Conservation (phyloP, 2,329 filamentous ascomycete species). For the Xylaria sp. region DNA sequence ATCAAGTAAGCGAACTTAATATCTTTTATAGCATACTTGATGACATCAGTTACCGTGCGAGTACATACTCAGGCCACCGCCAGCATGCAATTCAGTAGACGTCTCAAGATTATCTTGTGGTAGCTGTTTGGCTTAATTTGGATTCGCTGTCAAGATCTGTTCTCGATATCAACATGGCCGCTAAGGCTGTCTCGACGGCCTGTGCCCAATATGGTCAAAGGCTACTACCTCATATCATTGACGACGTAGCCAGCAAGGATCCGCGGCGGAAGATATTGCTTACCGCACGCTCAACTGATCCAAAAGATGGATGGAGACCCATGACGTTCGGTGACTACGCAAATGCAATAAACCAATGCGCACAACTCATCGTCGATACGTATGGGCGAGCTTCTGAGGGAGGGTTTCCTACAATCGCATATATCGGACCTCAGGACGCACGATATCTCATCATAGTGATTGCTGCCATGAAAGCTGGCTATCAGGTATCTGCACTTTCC, state of each 20-base stretch:
- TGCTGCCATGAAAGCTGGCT: conserved; percentile 40
- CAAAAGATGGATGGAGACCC: conserved; percentile 52
- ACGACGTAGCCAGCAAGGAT: conserved; percentile 49
- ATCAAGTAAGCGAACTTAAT: background rate
- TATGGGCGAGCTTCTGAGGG: conserved; percentile 42
- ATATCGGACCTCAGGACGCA: conserved; percentile 53
- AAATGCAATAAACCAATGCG: conserved; percentile 53
- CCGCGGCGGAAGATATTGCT: conserved; percentile 50
- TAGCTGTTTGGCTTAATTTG: background rate
- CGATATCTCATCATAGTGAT: conserved; percentile 38
- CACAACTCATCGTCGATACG: conserved; percentile 48
- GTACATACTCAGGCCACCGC: background rate
- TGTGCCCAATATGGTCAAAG: conserved; percentile 38
- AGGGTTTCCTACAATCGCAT: conserved; percentile 54
- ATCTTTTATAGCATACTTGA: background rate
- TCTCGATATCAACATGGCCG: background rate
- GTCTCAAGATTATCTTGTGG: background rate
- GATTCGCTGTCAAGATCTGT: background rate
- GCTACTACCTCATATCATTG: conserved; percentile 53
- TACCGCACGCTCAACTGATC: conserved; percentile 49
- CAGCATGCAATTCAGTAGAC: background rate
- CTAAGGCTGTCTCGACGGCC: conserved; percentile 11
- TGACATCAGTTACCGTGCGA: background rate
- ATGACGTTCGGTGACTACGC: conserved; percentile 51
- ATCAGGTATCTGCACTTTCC: conserved; percentile 44